Evolutionary conservation across 2,329 filamentous ascomycete genomes (phyloP), one percentile per base, ranked within the genome.

Genomic region (Aureobasidium sp.): DNA sequence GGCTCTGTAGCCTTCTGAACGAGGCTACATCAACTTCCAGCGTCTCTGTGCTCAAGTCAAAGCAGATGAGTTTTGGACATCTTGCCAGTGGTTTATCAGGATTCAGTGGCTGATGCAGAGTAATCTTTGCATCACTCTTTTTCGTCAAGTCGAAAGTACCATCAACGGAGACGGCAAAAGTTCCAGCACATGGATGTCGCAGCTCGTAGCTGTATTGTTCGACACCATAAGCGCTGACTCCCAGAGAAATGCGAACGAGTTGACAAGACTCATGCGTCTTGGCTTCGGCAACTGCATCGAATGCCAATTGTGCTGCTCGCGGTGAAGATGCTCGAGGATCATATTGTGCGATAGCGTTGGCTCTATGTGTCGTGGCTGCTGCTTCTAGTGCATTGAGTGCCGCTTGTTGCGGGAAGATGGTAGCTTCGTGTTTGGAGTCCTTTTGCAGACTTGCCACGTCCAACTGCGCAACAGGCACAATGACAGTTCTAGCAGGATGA

Each of bases 181-280:
- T 69, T 1, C 78, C 78, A 3, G 79, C 70, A 0, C 71, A 71
- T 6, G 78, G 77, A 64, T 81, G 78, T 27, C 75, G 72, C 1
- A 81, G 70, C 30, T 74, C 72, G 64, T 81, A 80, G 5, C 70
- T 70, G 3, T 76, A 76, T 3, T 65, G 68, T 27, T 68, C 66
- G 5, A 66, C 62, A 47, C 68, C 67, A 10, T 68, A 62, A 41
- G 61, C 64, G 49, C 69, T 65, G 30, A 66, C 64, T 30, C 70
- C 66, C 11, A 73, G 70, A 14, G 74, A 67, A n/a, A 68, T 72
- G 82, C 86, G 91, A n/a, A 89, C 83, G 2, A 92, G 81, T 2
- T 85, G 81, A 29, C 85, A 88, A 66, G 84, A 85, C 73, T 91
- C 87, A 36, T 82, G 80, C 70, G 88, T 84, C 0, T 87, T 87